Base-by-base conservation (phyloP, 345 rosid species). In the Brassica cretica region DNA sequence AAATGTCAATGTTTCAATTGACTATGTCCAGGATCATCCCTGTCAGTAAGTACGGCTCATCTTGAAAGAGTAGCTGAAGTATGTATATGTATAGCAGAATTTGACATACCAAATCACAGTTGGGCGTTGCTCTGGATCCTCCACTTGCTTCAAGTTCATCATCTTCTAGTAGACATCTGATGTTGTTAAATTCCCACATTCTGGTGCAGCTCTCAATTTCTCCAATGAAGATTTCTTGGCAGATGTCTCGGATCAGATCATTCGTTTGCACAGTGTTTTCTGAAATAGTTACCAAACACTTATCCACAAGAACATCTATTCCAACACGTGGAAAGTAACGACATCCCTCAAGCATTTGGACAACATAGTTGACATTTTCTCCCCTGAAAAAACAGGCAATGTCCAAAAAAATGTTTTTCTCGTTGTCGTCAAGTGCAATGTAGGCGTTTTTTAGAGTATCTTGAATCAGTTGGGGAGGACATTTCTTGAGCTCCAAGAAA, bases 281-380 rank as follows among this genome's bases (percentile, higher is more conserved):
- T 14, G 53, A 66, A 3, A 84, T 67, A 14, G 15, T 70, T 12
- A 80, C 5, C 0, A 82, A 71, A 64, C 76, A 73, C 11, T 78
- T 84, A 0, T 80, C 75, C 3, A 76, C 39, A 11, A 86, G 89
- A 68, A 5, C 62, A 21, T 77, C 29, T 21, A 76, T 76, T 12
- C 80, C 80, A 46, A 69, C 70, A 49, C 15, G 70, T n/a, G 80
- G 61, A 7, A 69, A 8, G 56, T 72, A 9, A 70, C 84, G 35
- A 85, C 51, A 63, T 33, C 76, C 78, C 25, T 78, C 70, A 32
- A 69, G 80, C 15, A 76, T 5, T 19, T 0, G 69, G n/a, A 49
- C 63, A 46, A 76, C 70, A 49, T 68, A 32, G 21, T 76, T 68
- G 21, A 69, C 27, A 19, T 49, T 15, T 14, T 76, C 55, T 1